phyloP scores from a whole-genome alignment of 2,329 filamentous ascomycete species.

The Talaromyces sp. region DNA sequence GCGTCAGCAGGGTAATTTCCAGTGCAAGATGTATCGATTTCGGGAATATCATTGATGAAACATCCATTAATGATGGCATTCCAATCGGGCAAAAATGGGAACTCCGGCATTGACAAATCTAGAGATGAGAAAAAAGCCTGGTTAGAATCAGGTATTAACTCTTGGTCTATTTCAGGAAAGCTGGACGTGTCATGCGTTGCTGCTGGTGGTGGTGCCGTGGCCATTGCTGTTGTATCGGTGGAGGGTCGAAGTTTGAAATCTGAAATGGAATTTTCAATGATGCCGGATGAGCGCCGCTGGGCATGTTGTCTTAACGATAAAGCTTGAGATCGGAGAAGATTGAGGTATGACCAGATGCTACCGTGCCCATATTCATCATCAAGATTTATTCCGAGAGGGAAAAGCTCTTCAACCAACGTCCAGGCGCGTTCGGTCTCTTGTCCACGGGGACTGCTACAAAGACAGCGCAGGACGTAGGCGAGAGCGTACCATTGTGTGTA shows the following conservation, averaged over 20 bases:
- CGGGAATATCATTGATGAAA: background rate
- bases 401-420: constrained; percentile 22
- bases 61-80: constrained; percentile 23
- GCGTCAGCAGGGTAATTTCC: background rate
- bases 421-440: constrained; percentile 22
- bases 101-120: constrained; percentile 22
- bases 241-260: background rate
- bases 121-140: constrained; percentile 20
- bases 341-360: constrained; percentile 22
- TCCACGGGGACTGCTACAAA: constrained; percentile 20
- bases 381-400: constrained; percentile 20
- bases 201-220: background rate
- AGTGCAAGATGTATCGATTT: background rate
- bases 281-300: background rate
- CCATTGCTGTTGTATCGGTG: background rate
- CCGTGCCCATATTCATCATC: constrained; percentile 20
- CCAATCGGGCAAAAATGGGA: constrained; percentile 24
- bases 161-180: constrained; percentile 2
- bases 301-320: constrained; percentile 14
- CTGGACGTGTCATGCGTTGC: background rate
- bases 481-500: constrained; percentile 27
- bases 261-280: background rate
- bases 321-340: constrained; percentile 21
- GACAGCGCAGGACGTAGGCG: constrained; percentile 26
- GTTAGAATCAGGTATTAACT: constrained; percentile 12